Evolutionary conservation across 2,329 filamentous ascomycete genomes (phyloP).

Genomic region (Atkinsonella texensis): DNA sequence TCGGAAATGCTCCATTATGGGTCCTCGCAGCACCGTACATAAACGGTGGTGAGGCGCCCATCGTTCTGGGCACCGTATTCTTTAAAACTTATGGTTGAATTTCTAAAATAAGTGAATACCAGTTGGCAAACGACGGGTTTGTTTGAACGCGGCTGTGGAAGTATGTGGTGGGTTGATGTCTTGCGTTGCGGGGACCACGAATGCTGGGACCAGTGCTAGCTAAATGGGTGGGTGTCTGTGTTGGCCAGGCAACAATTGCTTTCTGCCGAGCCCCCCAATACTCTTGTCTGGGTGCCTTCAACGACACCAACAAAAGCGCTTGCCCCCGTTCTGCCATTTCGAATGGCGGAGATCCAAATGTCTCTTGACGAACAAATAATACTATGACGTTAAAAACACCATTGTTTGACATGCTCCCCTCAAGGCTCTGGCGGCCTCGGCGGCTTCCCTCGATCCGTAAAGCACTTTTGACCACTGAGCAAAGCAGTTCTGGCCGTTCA

Average conservation of each 20-base stretch:
- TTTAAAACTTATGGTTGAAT: background rate
- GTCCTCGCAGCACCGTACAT: slow-evolving; percentile 51
- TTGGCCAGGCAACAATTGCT: slow-evolving; percentile 15
- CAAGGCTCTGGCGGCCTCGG: background rate
- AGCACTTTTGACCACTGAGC: background rate
- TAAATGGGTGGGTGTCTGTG: slow-evolving; percentile 3
- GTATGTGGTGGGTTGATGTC: background rate
- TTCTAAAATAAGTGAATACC: background rate
- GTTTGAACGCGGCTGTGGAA: slow-evolving; percentile 1
- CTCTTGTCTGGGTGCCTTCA: no score
- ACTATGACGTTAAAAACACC: background rate
- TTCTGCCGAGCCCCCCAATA: background rate
- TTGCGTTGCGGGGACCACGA: background rate
- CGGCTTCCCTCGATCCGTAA: background rate
- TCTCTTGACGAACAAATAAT: background rate
- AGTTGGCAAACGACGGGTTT: background rate
- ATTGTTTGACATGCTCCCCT: background rate
- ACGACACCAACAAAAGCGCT: no score
- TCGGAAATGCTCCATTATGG: slow-evolving; percentile 41
- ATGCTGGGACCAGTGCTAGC: no score
- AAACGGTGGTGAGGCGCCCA: slow-evolving; percentile 43
- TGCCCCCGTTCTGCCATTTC: background rate
- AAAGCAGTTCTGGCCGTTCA: background rate
- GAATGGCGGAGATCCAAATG: background rate
- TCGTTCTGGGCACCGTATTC: background rate